Base-by-base conservation (phyloP, 257 asterid species). In the Salvia miltiorrhiza region DNA sequence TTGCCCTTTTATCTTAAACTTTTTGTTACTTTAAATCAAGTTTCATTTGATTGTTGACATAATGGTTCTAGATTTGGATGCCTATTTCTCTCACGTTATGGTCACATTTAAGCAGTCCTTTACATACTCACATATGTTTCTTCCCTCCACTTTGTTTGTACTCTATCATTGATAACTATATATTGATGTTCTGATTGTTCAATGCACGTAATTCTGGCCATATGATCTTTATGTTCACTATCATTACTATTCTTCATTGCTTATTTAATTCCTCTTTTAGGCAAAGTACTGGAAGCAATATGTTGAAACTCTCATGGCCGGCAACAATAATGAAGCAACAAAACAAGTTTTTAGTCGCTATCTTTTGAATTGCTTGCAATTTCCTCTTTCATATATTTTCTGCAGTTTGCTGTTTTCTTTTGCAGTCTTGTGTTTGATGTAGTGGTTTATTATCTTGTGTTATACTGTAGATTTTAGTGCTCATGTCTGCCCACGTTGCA, bases 271-370 rank as follows among this genome's bases (percentile, higher is more conserved):
- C 69, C 75, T 44, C 19, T 70, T 37, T 21, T 70, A 90, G 99
- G 97, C 97, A 41, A 94, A 88, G 79, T 94, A 76, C 69, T 94
- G 99, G 99, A 94, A 86, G 84, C 99, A 94, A 75, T 94, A 87
- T 81, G 87, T 89, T 14, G 99, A 94, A 79, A 97, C 95, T 26
- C 83, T 84, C 80, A 89, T 94, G 97, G 87, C 89, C 35, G 86
- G 81, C 57, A 91, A 89, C 78, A 86, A 94, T 70, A 97, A 94
- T 72, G 99, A 94, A 65, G 95, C 96, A 35, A 67, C 88, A 26
- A 91, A 84, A 79, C 96, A 87, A 68, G 81, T 91, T 62, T n/a
- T 94, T 80, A 89, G 97, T 73, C 97, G 99, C 33, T 94, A 97
- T 81, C 88, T 94, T 73, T 81, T 91, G 77, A 87, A 77, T 78